Conservation (phyloP, 768 basidiomycete species). For the Lyophyllum shimeji region DNA sequence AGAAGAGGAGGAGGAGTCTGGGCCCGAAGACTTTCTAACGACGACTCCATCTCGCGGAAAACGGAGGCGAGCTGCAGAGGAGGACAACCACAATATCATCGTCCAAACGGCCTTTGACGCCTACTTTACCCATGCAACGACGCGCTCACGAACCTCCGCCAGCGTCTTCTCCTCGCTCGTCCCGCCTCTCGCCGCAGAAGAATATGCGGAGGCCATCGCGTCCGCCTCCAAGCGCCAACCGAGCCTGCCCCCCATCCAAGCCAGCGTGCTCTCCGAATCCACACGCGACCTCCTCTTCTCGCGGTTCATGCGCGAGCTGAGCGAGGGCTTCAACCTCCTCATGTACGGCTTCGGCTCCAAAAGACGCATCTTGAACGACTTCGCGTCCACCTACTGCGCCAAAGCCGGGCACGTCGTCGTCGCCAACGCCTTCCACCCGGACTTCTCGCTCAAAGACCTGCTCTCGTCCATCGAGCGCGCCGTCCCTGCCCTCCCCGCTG, state of each 20-base stretch:
- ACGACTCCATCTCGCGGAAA: constrained; percentile 7
- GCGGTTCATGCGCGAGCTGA: constrained; percentile 69
- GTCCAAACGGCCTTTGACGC: constrained; percentile 78
- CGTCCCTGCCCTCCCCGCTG: constrained; percentile 39
- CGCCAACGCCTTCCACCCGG: constrained; percentile 76
- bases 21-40: constrained; percentile 6
- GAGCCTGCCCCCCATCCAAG: constrained; percentile 30
- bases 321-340: constrained; percentile 83
- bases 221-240: constrained; percentile 23
- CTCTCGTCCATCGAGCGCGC: constrained; percentile 55
- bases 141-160: constrained; percentile 70
- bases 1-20: constrained; percentile 17
- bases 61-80: constrained; percentile 6
- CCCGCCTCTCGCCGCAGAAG: constrained; percentile 67
- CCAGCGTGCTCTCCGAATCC: constrained; percentile 30
- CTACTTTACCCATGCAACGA: constrained; percentile 70
- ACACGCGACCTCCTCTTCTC: constrained; percentile 44
- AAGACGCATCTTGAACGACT: constrained; percentile 68
- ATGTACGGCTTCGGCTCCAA: constrained; percentile 94
- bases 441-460: constrained; percentile 67
- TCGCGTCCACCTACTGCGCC: constrained; percentile 58
- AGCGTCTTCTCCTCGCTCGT: constrained; percentile 79
- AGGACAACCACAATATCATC: constrained; percentile 34
- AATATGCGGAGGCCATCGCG: constrained; percentile 46
- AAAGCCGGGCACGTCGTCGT: constrained; percentile 72